Evolutionary conservation across 1,139 yeast genomes (phyloP), one percentile per base, ranked within the genome.

Genomic region (Neolecta irregularis): DNA sequence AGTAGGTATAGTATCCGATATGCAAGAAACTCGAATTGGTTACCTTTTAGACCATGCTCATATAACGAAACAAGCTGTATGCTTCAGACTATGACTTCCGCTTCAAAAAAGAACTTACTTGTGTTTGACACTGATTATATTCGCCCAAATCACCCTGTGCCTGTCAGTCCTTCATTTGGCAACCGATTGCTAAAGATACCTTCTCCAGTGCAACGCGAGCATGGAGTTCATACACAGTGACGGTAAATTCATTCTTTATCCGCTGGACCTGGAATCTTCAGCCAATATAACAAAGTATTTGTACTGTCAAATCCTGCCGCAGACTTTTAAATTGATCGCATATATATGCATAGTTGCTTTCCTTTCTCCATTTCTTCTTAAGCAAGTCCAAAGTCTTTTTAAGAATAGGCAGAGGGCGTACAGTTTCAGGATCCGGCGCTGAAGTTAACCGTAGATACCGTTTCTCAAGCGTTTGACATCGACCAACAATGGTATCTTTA

Each of bases 51-150:
- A 7, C 60, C 56, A 28, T 49, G 46, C 22, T 62, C 66, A 51
- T 76, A 83, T 18, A 78, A 56, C 17, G 39, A n/a, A 28, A 28
- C 20, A 28, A 28, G 31, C 31, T 28, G 22, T 13, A 4, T 28
- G 22, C 22, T 20, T 20, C 22, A 20, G 12, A 28, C 20, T 9
- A 28, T 12, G 22, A n/a, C n/a, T 11, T 7, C 20, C 20, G 20
- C 6, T 6, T 28, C 13, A 13, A 13, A 7, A 6, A 13, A 5
- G 37, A 11, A 16, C 19, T 24, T 39, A 39, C 29, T 49, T 83
- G 83, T 12, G 92, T 73, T 52, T 79, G 93, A 52, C 98, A 88
- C 53, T 88, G 96, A 55, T 88, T 88, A 55, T 78, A 85, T 52
- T 88, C 98, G 5, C 96, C 96, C 46, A 85, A 57, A 54, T 88